Conservation (phyloP, 352 stramenopile species). For the Nothophytophthora sp. region DNA sequence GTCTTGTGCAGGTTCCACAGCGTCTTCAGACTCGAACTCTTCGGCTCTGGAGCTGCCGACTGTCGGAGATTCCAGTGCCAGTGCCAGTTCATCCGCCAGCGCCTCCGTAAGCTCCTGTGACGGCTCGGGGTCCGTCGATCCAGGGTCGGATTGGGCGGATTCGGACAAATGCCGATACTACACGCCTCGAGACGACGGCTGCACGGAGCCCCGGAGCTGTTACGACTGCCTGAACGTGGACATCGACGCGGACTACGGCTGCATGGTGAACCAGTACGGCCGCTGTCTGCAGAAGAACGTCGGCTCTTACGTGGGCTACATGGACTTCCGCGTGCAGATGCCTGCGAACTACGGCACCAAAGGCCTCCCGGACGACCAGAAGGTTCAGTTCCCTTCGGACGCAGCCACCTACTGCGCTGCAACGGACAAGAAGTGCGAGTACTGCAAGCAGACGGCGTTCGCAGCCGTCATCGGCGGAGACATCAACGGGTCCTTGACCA, state of each 20-base stretch:
- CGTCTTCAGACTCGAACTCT: conserved; percentile 8
- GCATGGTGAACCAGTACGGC: conserved; percentile 43
- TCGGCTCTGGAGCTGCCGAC: not conserved
- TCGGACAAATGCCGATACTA: conserved; percentile 28
- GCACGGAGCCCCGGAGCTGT: conserved; percentile 48
- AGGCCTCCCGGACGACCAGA: conserved; percentile 27
- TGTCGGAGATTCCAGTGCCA: too few species aligned
- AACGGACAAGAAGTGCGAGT: conserved; percentile 29
- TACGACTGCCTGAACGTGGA: conserved; percentile 62
- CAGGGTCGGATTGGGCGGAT: conserved; percentile 22
- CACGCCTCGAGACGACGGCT: conserved; percentile 27
- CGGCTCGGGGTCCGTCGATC: conserved; percentile 20
- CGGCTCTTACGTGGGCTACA: conserved; percentile 8
- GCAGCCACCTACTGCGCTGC: conserved; percentile 40
- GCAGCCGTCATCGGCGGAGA: conserved; percentile 29
- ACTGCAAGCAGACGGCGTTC: conserved; percentile 25
- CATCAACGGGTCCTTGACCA: conserved; percentile 34
- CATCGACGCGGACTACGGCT: conserved; percentile 31
- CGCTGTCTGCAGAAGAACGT: conserved; percentile 39
- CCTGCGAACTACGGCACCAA: conserved; percentile 32
- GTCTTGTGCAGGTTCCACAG: conserved; percentile 1
- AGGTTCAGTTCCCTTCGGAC: conserved; percentile 38
- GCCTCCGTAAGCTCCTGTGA: conserved; percentile 13
- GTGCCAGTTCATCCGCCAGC: not conserved
- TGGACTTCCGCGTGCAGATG: conserved; percentile 25